Base-by-base conservation (phyloP, 345 rosid species). In the Linum trigynum region DNA sequence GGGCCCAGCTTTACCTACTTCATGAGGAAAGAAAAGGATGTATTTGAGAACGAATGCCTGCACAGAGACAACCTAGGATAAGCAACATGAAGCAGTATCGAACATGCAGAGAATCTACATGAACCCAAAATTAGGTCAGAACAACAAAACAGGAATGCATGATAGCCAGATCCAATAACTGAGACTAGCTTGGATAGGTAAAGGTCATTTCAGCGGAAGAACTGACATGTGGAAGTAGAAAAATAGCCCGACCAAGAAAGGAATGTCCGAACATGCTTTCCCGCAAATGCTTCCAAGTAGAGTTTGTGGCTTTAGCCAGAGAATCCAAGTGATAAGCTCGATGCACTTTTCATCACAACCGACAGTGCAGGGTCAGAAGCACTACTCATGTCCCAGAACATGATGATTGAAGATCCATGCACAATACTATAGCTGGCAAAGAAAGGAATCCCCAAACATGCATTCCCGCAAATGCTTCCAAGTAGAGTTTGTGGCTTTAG, bases 11-110 rank as follows among this genome's bases (percentile, higher is more conserved):
- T 79, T 78, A 69, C 71, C 81, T 62, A 82, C 45, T 71, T 85
- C 96, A 75, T 81, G 82, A 36, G 84, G 89, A 80, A 78, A 85
- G 88, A 88, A 95, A 78, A 89, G 81, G 72, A 95, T 88, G 80
- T 89, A 71, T 76, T 95, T 95, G 73, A 95, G 92, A 79, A 91
- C 92, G 80, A 82, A 95, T 66, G 97, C 99, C 99, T 95, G 84
- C 81, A 80, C 42, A 73, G 68, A 69, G 38, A 80, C 59, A 75
- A 57, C 50, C 39, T 51, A 67, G 7, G 10, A 39, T 67, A 65
- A 76, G 68, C 67, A 70, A 69, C 37, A 57, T 58, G 12, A 11
- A 39, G 5, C 37, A 23, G 55, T 42, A 9, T 57, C 17, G 14
- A 9, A 36, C 43, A 63, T 64, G 55, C 61, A 37, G 37, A 42